Evolutionary conservation across 352 stramenopile genomes (phyloP).

Genomic region (Peronosclerospora sorghi): DNA sequence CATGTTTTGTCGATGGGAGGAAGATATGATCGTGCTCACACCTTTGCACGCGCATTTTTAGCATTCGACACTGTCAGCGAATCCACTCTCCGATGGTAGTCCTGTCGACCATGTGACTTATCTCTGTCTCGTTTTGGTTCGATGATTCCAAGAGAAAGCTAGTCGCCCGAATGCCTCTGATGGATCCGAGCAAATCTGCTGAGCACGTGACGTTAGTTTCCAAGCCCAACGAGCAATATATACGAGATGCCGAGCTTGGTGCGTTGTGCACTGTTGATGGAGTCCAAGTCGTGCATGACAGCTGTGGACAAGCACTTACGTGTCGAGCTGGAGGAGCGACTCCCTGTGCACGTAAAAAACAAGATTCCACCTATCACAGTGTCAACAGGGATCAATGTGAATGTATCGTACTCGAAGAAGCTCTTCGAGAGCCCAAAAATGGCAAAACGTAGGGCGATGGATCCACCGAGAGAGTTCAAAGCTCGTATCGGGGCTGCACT

Average conservation of each 20-base stretch:
- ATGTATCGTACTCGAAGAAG: slow-evolving; percentile 59
- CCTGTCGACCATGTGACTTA: slow-evolving; percentile 31
- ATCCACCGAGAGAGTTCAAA: slow-evolving; percentile 14
- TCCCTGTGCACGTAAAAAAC: slow-evolving; percentile 35
- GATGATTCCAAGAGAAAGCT: slow-evolving; percentile 20
- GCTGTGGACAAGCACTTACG: slow-evolving; percentile 31
- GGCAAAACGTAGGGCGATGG: slow-evolving; percentile 15
- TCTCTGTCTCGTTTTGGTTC: slow-evolving; percentile 45
- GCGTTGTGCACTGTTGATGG: slow-evolving; percentile 22
- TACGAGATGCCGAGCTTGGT: slow-evolving; percentile 33
- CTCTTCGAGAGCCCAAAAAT: slow-evolving; percentile 21
- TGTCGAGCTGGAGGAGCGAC: slow-evolving; percentile 27
- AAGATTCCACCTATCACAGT: slow-evolving; percentile 57
- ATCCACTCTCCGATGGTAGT: slow-evolving; percentile 41
- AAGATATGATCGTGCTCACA: slow-evolving; percentile 23
- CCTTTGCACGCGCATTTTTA: slow-evolving; percentile 41
- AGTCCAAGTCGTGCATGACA: slow-evolving; percentile 34
- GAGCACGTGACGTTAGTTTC: slow-evolving; percentile 69
- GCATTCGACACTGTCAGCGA: slow-evolving; percentile 24
- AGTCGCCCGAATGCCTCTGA: slow-evolving; percentile 14
- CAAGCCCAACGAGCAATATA: slow-evolving; percentile 39
- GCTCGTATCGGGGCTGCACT: slow-evolving; percentile 22
- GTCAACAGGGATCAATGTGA: slow-evolving; percentile 32
- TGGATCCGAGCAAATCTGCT: slow-evolving; percentile 29
- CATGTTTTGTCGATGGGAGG: slow-evolving; percentile 62